phyloP scores from a whole-genome alignment of 2,329 filamentous ascomycete genomes.

The Colletotrichum lentis region DNA sequence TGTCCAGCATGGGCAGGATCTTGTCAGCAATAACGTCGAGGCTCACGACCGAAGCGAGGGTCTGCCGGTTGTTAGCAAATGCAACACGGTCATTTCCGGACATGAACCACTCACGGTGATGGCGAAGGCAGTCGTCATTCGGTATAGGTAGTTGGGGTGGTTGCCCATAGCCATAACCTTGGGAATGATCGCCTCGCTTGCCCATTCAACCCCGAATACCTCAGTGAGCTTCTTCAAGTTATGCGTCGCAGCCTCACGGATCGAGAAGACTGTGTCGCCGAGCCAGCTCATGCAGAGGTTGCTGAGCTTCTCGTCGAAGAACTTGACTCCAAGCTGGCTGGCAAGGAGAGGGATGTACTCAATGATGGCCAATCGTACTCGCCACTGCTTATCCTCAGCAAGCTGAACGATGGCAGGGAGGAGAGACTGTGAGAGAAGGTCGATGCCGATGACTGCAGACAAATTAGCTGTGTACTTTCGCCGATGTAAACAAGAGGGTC shows the following conservation, averaged over 20 bases:
- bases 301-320: constrained; percentile 98
- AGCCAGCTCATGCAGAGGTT: constrained; percentile 98
- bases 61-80: constrained; percentile 64
- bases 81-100: constrained; percentile 25
- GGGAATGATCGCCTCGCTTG: constrained; percentile 94
- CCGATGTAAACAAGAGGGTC: not conserved
- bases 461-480: constrained; percentile 14
- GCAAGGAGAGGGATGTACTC: constrained; percentile 98
- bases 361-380: constrained; percentile 96
- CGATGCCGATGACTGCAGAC: constrained; percentile 87
- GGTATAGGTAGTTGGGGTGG: constrained; percentile 98
- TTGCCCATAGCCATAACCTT: constrained; percentile 99
- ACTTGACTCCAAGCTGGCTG: constrained; percentile 93
- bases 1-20: constrained; percentile 94
- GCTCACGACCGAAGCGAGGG: constrained; percentile 89
- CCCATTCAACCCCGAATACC: constrained; percentile 98
- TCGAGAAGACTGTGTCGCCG: constrained; percentile 98
- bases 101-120: constrained; percentile 79
- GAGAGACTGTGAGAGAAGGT: constrained; percentile 93
- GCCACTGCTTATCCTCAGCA: constrained; percentile 99
- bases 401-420: constrained; percentile 97
- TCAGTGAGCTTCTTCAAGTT: constrained; percentile 99
- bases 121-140: constrained; percentile 99
- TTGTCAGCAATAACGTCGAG: constrained; percentile 92
- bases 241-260: constrained; percentile 94